These are phyloP conservation scores for Waltiozyma sp. DNA, from an alignment of 1,139 yeast genomes.

Conservation along the genomic window DNA sequence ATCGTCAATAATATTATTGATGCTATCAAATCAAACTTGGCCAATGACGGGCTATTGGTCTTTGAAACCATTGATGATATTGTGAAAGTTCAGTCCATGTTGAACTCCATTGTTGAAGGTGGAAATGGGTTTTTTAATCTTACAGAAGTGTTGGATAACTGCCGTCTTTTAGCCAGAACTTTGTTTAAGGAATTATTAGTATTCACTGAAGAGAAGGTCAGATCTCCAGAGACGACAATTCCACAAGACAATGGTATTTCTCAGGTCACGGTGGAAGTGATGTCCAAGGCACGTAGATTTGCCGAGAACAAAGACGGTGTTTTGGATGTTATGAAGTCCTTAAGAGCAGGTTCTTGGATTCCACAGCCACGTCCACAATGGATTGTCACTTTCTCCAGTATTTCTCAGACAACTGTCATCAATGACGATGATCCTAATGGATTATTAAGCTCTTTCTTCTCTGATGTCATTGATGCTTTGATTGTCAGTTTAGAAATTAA, in stretches of 20 bases:
- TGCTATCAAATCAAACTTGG: conserved; percentile 25
- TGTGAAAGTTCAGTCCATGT: conserved; percentile 18
- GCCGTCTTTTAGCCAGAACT: conserved; percentile 26
- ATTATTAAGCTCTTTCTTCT: conserved; percentile 50
- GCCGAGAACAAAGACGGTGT: conserved; percentile 54
- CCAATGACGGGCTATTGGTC: conserved; percentile 30
- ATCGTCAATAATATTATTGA: conserved; percentile 25
- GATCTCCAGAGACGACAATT: conserved; percentile 26
- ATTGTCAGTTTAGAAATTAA: conserved; percentile 48
- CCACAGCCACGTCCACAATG: conserved; percentile 45
- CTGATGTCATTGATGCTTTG: conserved; percentile 69
- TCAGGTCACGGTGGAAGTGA: conserved; percentile 56
- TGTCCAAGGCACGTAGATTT: conserved; percentile 51
- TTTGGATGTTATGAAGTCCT: conserved; percentile 34
- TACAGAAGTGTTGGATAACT: conserved; percentile 11
- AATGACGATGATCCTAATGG: conserved; percentile 34
- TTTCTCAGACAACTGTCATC: conserved; percentile 21
- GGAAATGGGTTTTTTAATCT: conserved; percentile 6
- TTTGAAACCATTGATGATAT: conserved; percentile 35
- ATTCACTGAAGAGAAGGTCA: conserved; percentile 43
- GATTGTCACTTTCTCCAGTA: conserved; percentile 38
- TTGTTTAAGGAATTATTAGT: conserved; percentile 48
- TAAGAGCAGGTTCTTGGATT: conserved; percentile 62
- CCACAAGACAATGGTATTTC: conserved; percentile 60
- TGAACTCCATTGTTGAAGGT: conserved; percentile 16